Conservation (phyloP, 164 flowering plant species). For the Sextonia rubra region DNA sequence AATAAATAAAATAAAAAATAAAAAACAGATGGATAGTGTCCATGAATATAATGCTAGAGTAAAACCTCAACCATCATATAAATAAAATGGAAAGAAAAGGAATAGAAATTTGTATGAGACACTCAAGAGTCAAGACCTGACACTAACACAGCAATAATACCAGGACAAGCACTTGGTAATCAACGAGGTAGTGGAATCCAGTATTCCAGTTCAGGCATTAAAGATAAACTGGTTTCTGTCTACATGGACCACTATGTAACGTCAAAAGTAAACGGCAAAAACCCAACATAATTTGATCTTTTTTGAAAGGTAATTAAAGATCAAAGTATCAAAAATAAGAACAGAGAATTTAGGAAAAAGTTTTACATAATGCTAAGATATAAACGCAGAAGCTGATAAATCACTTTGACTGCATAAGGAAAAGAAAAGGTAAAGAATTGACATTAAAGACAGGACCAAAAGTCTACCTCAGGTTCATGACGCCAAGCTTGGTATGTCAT, state of each 20-base stretch:
- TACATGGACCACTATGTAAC: too few species aligned
- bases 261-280: too few species aligned
- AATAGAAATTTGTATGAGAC: too few species aligned
- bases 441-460: background rate
- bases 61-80: background rate
- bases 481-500: conserved; percentile 94
- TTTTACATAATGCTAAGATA: background rate
- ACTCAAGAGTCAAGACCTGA: too few species aligned
- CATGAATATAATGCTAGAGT: background rate
- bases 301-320: too few species aligned
- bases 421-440: background rate
- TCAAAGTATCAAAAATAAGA: too few species aligned
- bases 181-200: background rate
- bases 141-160: background rate
- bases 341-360: too few species aligned
- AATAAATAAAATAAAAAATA: too few species aligned
- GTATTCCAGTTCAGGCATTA: background rate
- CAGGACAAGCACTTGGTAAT: background rate
- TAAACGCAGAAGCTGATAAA: background rate
- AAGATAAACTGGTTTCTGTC: too few species aligned
- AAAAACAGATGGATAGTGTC: background rate
- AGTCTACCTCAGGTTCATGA: conserved; percentile 78
- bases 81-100: background rate
- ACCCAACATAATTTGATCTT: too few species aligned
- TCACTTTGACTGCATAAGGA: background rate